phyloP scores from a whole-genome alignment of 768 basidiomycete genomes.

The Jaapia argillacea region DNA sequence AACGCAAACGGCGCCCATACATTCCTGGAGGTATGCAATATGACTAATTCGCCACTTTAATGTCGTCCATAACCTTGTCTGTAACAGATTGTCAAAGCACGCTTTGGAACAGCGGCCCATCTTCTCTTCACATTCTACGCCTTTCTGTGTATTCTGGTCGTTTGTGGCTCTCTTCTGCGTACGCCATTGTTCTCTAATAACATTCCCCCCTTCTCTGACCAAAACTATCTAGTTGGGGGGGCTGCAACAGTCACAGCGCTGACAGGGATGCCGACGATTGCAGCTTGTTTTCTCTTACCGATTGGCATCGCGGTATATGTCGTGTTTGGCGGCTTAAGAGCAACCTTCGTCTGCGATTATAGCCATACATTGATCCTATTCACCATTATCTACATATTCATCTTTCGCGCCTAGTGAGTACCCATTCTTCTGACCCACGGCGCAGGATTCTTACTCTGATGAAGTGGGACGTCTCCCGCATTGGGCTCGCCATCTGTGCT shows the following conservation, averaged over 20 bases:
- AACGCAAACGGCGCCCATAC: conserved; percentile 51
- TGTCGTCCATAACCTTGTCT: not conserved
- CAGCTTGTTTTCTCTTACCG: conserved; percentile 30
- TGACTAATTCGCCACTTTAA: no score
- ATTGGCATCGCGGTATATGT: conserved; percentile 29
- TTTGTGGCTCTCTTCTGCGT: conserved; percentile 41
- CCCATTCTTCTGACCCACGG: conserved; percentile 8
- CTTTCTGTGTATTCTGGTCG: conserved; percentile 39
- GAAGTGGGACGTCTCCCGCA: no score
- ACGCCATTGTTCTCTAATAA: conserved; percentile 9
- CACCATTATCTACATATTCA: conserved; percentile 22
- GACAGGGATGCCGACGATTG: conserved; percentile 29
- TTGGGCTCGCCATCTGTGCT: no score
- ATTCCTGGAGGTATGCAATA: conserved; percentile 38
- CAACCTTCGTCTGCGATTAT: conserved; percentile 36
- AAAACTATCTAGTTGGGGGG: conserved; percentile 20
- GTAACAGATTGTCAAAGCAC: conserved; percentile 37
- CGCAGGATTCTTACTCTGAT: not conserved
- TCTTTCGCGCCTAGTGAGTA: conserved; percentile 14
- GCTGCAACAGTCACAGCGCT: conserved; percentile 27
- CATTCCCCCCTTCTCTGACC: not conserved
- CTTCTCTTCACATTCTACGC: conserved; percentile 43
- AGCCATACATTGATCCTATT: conserved; percentile 37
- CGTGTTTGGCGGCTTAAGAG: conserved; percentile 26
- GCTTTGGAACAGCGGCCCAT: conserved; percentile 37